These are phyloP conservation scores for Coprinopsis marcescibilis DNA, from an alignment of 768 basidiomycete species.

Conservation along the genomic window DNA sequence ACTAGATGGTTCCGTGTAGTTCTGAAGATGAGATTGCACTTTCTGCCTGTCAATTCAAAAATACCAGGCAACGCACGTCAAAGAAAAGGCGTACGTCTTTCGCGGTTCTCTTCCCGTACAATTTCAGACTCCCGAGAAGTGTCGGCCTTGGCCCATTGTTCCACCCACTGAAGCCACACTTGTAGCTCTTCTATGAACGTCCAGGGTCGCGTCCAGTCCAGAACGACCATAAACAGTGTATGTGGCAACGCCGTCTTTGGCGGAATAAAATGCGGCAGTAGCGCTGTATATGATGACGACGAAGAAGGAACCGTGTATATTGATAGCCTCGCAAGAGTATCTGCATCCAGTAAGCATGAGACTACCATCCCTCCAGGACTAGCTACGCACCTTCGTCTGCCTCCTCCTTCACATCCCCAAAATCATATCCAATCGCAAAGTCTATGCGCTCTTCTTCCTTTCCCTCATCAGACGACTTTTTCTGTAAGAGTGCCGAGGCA, in stretches of 20 bases:
- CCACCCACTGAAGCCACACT: conserved; percentile 83
- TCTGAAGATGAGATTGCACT: conserved; percentile 89
- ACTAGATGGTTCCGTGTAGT: conserved; percentile 77
- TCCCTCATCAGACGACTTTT: conserved; percentile 46
- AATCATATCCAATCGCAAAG: conserved; percentile 89
- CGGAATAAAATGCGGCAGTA: conserved; percentile 77
- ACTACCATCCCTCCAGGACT: not conserved
- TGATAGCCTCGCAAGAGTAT: conserved; percentile 83
- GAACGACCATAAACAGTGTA: conserved; percentile 73
- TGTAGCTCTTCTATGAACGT: conserved; percentile 82
- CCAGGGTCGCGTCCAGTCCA: conserved; percentile 97
- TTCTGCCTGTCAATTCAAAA: conserved; percentile 9
- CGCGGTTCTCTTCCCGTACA: conserved; percentile 71
- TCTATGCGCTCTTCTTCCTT: conserved; percentile 60
- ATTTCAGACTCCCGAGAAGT: conserved; percentile 67
- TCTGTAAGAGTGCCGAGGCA: conserved; percentile 66
- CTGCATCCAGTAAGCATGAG: conserved; percentile 32
- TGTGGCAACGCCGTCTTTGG: conserved; percentile 62
- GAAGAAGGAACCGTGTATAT: conserved; percentile 88
- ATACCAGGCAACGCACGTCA: conserved; percentile 6
- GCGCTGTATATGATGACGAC: conserved; percentile 58
- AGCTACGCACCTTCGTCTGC: conserved; percentile 78
- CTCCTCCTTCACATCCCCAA: conserved; percentile 85
- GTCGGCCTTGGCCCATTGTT: conserved; percentile 72
- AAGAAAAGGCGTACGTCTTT: conserved; percentile 57